phyloP scores from a whole-genome alignment of 441 rosid genomes.

The Bruguiera hainesii region DNA sequence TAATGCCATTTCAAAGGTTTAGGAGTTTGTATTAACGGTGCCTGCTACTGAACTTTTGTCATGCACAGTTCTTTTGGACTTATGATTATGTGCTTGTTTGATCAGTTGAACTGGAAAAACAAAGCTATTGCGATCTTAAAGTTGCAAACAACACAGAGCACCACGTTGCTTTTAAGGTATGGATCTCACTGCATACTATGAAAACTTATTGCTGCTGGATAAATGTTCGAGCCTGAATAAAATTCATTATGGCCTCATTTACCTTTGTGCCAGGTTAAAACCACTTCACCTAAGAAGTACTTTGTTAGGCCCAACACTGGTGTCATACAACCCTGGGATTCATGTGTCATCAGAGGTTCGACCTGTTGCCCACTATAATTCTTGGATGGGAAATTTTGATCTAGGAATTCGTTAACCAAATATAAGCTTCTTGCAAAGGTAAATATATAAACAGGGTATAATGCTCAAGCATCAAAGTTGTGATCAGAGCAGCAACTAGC shows the following conservation, averaged over 20 bases:
- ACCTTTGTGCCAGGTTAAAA: constrained; percentile 64
- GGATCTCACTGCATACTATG: not conserved
- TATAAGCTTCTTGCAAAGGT: not conserved
- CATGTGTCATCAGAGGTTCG: constrained; percentile 75
- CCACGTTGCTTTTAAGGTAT: constrained; percentile 93
- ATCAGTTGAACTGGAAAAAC: constrained; percentile 90
- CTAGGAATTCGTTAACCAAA: not conserved
- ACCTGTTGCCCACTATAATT: constrained; percentile 5
- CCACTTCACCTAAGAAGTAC: constrained; percentile 98
- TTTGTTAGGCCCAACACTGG: constrained; percentile 97
- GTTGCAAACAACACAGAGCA: constrained; percentile 81
- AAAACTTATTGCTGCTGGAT: constrained; percentile 6
- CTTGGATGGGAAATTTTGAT: constrained; percentile 13
- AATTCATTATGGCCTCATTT: not conserved
- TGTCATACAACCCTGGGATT: constrained; percentile 93
- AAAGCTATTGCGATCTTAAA: constrained; percentile 84
- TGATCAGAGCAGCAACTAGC: constrained; percentile 1
- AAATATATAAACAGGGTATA: not conserved
- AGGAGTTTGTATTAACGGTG: not conserved
- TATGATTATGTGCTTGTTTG: constrained; percentile 23
- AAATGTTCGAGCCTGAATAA: not conserved
- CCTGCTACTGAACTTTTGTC: not conserved
- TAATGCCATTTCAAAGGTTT: constrained; percentile 7
- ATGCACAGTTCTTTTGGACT: constrained; percentile 10
- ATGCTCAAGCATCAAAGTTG: constrained; percentile 5